Base-by-base conservation (phyloP, 2,329 filamentous ascomycete species). In the Torrubiella hemipterigena region DNA sequence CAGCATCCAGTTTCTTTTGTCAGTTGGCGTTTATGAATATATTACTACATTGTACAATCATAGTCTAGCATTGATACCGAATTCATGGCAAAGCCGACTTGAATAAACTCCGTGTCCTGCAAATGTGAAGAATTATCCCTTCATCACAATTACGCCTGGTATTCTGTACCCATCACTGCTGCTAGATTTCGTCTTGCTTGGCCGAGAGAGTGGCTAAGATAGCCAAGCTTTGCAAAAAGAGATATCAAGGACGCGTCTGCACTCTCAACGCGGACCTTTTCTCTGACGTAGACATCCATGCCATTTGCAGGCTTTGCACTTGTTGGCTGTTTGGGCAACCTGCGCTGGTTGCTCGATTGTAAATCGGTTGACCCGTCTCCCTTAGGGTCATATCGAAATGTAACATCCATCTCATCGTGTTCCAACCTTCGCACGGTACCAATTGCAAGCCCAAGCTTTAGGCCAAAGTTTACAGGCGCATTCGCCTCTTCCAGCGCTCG, bases 201-300 rank as follows among this genome's bases (percentile, higher is more conserved):
- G 35, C 67, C 63, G 14, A 94, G 65, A 38, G 77, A 78, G 45
- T 86, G 73, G 39, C 81, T 77, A 35, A 95, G 58, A 5, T 82
- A 85, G 18, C 69, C 74, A 42, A 95, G 61, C 57, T 95, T 95
- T 5, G 85, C 80, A 52, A 83, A 79, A 20, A 91, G 65, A 21
- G 82, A 80, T 51, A 95, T 77, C 41, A 95, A 52, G 44, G 77
- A 87, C 2, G 89, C 89, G 52, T 96, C 87, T 33, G 86, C 83
- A 46, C 76, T 89, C 54, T 94, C 87, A 3, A 95, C 79, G 24
- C 81, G 69, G 5, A 94, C 73, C 59, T 95, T 95, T 52, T 95
- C 89, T 42, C 79, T 76, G 27, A 96, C 89, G 40, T 75, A 79
- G 3, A 95, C 86, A 38, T 91, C 26, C 14, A 30, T 23, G 7